Evolutionary conservation across 306 rosid genomes (phyloP).

Genomic region (Begonia fuchsioides): DNA sequence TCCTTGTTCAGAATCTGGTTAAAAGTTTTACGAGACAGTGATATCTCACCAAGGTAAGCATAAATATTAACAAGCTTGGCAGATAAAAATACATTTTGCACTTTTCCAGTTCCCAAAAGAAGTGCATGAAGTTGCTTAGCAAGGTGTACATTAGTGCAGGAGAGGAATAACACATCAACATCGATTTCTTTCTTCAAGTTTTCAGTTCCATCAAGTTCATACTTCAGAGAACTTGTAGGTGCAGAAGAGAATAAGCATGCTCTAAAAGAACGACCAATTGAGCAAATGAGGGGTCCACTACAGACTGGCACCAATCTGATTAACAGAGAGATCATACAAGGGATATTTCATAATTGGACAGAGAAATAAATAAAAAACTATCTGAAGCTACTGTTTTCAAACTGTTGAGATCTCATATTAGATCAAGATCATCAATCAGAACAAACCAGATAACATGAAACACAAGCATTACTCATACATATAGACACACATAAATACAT

Average conservation of each 20-base stretch:
- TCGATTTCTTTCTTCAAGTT: slow-evolving; percentile 13
- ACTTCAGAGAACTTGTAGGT: slow-evolving; percentile 4
- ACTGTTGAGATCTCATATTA: no score
- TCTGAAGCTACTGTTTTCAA: no score
- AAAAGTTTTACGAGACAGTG: slow-evolving; percentile 20
- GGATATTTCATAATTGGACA: no score
- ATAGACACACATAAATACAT: no score
- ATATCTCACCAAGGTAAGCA: slow-evolving; percentile 25
- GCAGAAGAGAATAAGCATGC: slow-evolving; percentile 13
- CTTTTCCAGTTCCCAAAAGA: slow-evolving; percentile 29
- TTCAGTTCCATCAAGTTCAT: slow-evolving; percentile 11
- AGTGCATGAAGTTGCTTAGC: slow-evolving; percentile 30
- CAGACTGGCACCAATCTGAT: slow-evolving; percentile 24
- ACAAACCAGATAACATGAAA: no score
- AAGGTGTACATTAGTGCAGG: slow-evolving; percentile 23
- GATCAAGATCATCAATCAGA: no score
- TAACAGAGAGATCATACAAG: not conserved
- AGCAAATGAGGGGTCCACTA: slow-evolving; percentile 17
- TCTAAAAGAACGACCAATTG: slow-evolving; percentile 10
- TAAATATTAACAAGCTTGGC: slow-evolving; percentile 30
- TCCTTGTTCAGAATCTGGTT: slow-evolving; percentile 24
- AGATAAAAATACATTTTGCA: slow-evolving; percentile 16
- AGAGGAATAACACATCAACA: slow-evolving; percentile 17
- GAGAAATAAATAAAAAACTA: no score
- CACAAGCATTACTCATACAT: no score